Percentiles rank a stretch among this genome's conserved stretches.
Conservation (phyloP, 2,329 filamentous ascomycete species). For the Aspergillus amoenus region DNA sequence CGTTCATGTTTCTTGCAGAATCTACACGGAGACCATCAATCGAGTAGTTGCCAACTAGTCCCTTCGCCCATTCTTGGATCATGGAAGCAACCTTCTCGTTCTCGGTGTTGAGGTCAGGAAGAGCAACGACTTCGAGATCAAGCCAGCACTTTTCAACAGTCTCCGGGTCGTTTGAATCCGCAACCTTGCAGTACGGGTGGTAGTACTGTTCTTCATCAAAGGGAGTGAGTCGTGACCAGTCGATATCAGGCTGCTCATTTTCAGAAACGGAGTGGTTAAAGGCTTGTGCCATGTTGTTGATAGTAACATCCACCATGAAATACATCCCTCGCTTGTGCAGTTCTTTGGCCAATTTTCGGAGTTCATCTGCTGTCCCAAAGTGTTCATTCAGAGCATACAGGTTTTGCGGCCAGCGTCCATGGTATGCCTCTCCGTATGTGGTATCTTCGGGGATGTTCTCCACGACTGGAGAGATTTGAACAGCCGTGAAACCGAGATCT, state of each 20-base stretch:
- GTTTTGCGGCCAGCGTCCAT: slow-evolving; percentile 50
- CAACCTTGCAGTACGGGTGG: slow-evolving; percentile 19
- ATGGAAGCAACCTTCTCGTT: slow-evolving; percentile 38
- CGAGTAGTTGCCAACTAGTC: slow-evolving; percentile 43
- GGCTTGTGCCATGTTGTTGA: slow-evolving; percentile 31
- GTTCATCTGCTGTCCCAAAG: slow-evolving; percentile 46
- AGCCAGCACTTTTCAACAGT: slow-evolving; percentile 35
- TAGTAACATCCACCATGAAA: slow-evolving; percentile 52
- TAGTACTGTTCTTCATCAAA: slow-evolving; percentile 23
- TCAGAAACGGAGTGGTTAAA: not conserved
- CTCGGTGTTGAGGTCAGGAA: slow-evolving; percentile 50
- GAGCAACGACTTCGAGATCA: slow-evolving; percentile 46
- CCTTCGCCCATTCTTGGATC: slow-evolving; percentile 41
- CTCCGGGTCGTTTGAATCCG: slow-evolving; percentile 12
- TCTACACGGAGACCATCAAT: slow-evolving; percentile 54
- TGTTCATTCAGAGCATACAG: slow-evolving; percentile 47
- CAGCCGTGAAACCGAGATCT: slow-evolving; percentile 43
- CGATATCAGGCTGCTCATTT: slow-evolving; percentile 7
- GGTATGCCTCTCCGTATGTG: slow-evolving; percentile 44
- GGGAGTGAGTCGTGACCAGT: slow-evolving; percentile 19
- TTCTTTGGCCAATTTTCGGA: slow-evolving; percentile 42
- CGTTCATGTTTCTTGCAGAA: slow-evolving; percentile 48
- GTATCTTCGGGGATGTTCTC: slow-evolving; percentile 33
- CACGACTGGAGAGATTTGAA: slow-evolving; percentile 39
- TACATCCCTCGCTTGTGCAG: slow-evolving; percentile 48